Evolutionary conservation across 148 eudicot genomes (phyloP).

Genomic region (Rhododendron ferrugineum): DNA sequence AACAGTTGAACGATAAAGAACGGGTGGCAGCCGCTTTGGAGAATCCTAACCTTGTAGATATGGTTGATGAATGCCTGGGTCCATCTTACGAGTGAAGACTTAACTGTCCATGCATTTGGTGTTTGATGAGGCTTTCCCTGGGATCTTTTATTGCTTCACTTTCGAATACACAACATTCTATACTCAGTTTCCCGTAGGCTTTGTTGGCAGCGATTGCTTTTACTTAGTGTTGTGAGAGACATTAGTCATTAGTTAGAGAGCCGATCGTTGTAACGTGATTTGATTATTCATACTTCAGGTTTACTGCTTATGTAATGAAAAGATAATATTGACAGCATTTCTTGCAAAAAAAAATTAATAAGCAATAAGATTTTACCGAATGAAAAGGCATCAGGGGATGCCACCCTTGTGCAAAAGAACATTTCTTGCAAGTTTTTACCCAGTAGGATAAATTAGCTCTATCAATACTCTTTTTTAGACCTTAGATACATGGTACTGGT

Average conservation of each 20-base stretch:
- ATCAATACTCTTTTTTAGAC: neutral
- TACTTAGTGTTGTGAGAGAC: neutral
- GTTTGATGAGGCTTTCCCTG: neutral
- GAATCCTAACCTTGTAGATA: constrained; percentile 80
- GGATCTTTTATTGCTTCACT: neutral
- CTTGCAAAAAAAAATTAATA: neutral
- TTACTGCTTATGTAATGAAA: neutral
- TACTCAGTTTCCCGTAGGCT: neutral
- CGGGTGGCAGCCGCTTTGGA: constrained; percentile 94
- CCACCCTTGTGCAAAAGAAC: neutral
- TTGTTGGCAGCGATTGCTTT: neutral
- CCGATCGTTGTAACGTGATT: neutral
- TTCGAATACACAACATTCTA: neutral
- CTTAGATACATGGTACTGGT: no score
- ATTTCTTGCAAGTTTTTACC: neutral
- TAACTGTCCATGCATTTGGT: neutral
- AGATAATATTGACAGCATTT: neutral
- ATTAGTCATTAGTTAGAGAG: constrained; percentile 9
- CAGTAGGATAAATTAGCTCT: neutral
- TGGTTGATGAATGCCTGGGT: constrained; percentile 88
- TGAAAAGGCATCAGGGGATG: neutral
- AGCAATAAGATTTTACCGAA: neutral
- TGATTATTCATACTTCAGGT: neutral
- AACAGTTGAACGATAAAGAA: constrained; percentile 94
- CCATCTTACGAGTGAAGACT: constrained; percentile 58